A percentile compares a stretch with the other conserved stretches of the same genome.
These are phyloP conservation scores for Davidsoniella neocaledoniae DNA, from an alignment of 2,329 filamentous ascomycete species.

Conservation along the genomic window DNA sequence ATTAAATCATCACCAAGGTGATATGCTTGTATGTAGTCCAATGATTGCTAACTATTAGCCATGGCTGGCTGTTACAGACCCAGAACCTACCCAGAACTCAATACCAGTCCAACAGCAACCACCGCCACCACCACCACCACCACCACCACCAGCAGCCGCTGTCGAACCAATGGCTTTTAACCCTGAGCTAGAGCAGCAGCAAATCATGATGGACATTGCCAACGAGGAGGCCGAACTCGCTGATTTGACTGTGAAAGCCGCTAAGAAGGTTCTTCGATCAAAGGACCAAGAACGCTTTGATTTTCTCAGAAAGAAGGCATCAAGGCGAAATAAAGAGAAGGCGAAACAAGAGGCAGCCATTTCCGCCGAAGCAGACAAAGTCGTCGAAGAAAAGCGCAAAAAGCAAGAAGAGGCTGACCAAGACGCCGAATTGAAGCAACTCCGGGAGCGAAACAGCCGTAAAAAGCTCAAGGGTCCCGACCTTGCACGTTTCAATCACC, in stretches of 20 bases:
- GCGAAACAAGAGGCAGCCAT: conserved; percentile 12
- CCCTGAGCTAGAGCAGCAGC: conserved; percentile 5
- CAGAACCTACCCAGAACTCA: conserved; percentile 1
- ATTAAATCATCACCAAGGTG: background rate
- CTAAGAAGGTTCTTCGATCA: background rate
- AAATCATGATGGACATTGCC: conserved; percentile 7
- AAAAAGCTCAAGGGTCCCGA: conserved; percentile 2
- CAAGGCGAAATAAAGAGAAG: conserved; percentile 12
- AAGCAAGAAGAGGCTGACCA: background rate
- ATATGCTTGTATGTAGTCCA: background rate
- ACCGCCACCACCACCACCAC: conserved; percentile 2
- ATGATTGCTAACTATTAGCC: background rate
- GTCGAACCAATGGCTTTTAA: background rate
- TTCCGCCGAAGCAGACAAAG: conserved; percentile 6
- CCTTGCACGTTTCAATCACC: conserved; percentile 7
- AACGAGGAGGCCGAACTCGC: conserved; percentile 7
- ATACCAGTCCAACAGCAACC: conserved; percentile 1
- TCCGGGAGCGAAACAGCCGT: conserved; percentile 1
- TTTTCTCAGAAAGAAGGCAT: conserved; percentile 2
- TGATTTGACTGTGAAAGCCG: background rate
- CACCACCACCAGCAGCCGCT: background rate
- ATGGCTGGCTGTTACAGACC: background rate
- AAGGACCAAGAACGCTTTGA: conserved; percentile 9
- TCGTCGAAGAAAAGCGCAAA: conserved; percentile 6
- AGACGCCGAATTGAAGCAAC: conserved; percentile 5